Base-by-base conservation (phyloP, 371 early-diverging fungal genomes). In the Mortierella sp. region DNA sequence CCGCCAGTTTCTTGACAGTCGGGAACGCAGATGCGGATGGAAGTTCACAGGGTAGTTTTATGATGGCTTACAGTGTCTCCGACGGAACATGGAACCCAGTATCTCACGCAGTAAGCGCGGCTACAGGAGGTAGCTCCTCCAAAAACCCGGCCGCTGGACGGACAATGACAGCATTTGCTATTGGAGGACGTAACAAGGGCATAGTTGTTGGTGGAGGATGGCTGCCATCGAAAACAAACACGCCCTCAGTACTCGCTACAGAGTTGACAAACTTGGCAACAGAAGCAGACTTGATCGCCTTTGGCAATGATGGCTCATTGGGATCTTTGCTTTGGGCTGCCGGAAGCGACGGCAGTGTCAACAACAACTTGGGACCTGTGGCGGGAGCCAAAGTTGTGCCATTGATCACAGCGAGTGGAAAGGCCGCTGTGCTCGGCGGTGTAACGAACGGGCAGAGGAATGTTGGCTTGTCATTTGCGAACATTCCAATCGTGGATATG, bases 181-280 rank as follows among this genome's bases (percentile, higher is more conserved):
- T 67, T 14, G 48, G 21, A 14, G 16, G 57, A 1, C 28, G 28
- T 3, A 25, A 44, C 22, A 57, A 46, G 4, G 74, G 74, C 3
- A 63, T 74, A 12, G 68, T 63, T 13, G 19, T 74, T 21, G 76
- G 76, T 19, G 76, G 76, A 46, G 76, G 76, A 21, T 67, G 63
- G 63, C 12, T 67, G 13, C 62, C 73, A 14, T 40, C 52, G 44
- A 47, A 21, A 24, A 5, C 49, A 0, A 63, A 29, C 8, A 45
- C 63, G 16, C 28, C 43, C 0, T 74, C 76, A 1, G 57, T 39
- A 1, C 47, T 22, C 27, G 76, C 64, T 2, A 57, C 68, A 0
- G 48, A 45, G 1, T 19, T 74, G 57, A 57, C 22, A 9, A 53
- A 52, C 22, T 51, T 67, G 57, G 64, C 59, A 3, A 54, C 59